Evolutionary conservation across 371 early-diverging fungal genomes (phyloP).

Genomic region (Syncephalis plumigaleata): DNA sequence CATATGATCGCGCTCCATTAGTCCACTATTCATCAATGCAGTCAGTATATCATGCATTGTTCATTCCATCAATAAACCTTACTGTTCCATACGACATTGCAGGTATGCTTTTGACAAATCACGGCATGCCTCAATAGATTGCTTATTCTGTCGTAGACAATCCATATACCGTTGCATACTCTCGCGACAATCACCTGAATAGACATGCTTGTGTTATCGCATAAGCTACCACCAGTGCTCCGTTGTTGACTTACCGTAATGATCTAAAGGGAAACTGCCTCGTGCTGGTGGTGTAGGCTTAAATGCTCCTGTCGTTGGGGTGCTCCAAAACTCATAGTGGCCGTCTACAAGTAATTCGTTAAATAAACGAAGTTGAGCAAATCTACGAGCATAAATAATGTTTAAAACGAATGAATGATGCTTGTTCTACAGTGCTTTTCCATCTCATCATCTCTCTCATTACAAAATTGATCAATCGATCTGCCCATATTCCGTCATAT

Average conservation of each 20-base stretch:
- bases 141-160: conserved; percentile 49
- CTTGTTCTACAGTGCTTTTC: too few species aligned
- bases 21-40: conserved; percentile 20
- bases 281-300: conserved; percentile 49
- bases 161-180: conserved; percentile 51
- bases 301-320: conserved; percentile 33
- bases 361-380: too few species aligned
- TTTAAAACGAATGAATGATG: too few species aligned
- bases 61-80: conserved; percentile 1
- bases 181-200: conserved; percentile 46
- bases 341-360: not conserved
- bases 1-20: conserved; percentile 53
- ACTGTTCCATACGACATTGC: conserved; percentile 73
- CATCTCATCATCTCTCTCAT: too few species aligned
- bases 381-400: too few species aligned
- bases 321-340: conserved; percentile 39
- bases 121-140: conserved; percentile 44
- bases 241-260: conserved; percentile 23
- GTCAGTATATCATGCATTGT: conserved; percentile 1
- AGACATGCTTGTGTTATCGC: not conserved
- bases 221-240: not conserved
- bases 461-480: too few species aligned
- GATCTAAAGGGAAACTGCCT: conserved; percentile 70
- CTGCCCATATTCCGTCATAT: too few species aligned
- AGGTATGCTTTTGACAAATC: conserved; percentile 50